Percentiles rank a stretch among this genome's conserved stretches.
Conservation (phyloP, 495 filamentous ascomycete species). For the Talaromyces stipitatus region DNA sequence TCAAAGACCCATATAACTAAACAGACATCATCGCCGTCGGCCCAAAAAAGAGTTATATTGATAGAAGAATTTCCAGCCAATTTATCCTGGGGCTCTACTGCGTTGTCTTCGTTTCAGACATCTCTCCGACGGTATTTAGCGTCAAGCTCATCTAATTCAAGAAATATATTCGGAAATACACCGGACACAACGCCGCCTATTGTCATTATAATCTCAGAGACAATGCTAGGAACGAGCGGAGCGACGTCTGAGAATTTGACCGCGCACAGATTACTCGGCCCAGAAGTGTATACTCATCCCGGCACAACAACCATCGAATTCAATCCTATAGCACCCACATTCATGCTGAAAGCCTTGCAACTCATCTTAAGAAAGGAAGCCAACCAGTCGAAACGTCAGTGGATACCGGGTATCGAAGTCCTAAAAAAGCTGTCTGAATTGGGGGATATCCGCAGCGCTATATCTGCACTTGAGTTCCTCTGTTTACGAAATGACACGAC, state of each 20-base stretch:
- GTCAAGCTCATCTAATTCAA: slow-evolving; percentile 54
- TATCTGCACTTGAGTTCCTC: slow-evolving; percentile 83
- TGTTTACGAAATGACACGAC: slow-evolving; percentile 65
- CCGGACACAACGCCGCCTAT: slow-evolving; percentile 55
- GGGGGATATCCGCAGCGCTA: slow-evolving; percentile 87
- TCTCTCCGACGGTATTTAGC: slow-evolving; percentile 70
- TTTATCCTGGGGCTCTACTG: slow-evolving; percentile 57
- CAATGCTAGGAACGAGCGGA: slow-evolving; percentile 64
- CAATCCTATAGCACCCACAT: slow-evolving; percentile 82
- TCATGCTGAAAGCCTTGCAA: slow-evolving; percentile 75
- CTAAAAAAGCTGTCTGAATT: slow-evolving; percentile 69
- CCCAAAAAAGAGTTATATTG: slow-evolving; percentile 53
- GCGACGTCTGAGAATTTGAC: slow-evolving; percentile 82
- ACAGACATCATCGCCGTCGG: neutral
- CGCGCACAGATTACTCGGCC: slow-evolving; percentile 77
- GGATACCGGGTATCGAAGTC: slow-evolving; percentile 61
- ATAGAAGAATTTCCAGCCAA: slow-evolving; percentile 94
- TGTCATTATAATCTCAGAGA: slow-evolving; percentile 88
- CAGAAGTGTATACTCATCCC: slow-evolving; percentile 72
- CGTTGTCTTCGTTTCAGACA: slow-evolving; percentile 65
- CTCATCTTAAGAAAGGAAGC: slow-evolving; percentile 75
- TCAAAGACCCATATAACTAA: too few species aligned
- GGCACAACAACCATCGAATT: slow-evolving; percentile 75
- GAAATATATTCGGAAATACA: neutral
- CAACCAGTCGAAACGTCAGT: slow-evolving; percentile 54